phyloP scores from a whole-genome alignment of 176 grass and related monocot genomes.

The Typha latifolia region DNA sequence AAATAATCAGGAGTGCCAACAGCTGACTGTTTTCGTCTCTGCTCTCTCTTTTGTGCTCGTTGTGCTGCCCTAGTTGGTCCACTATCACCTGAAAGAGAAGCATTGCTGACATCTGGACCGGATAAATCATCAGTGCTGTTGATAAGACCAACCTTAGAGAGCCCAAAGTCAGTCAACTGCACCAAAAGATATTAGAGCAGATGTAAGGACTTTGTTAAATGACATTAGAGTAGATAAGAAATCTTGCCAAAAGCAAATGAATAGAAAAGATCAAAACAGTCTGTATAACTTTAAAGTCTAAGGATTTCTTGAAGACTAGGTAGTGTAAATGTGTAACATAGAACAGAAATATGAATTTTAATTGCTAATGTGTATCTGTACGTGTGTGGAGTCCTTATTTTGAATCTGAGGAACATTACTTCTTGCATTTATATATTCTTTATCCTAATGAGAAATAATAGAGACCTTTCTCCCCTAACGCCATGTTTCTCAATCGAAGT shows the following conservation, averaged over 20 bases:
- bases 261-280: neutral
- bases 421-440: too few species aligned
- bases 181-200: conserved; percentile 2
- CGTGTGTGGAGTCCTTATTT: too few species aligned
- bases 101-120: conserved; percentile 76
- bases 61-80: conserved; percentile 40
- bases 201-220: conserved; percentile 2
- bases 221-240: neutral
- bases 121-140: conserved; percentile 99
- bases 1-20: conserved; percentile 97
- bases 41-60: conserved; percentile 56
- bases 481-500: too few species aligned
- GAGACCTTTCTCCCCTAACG: too few species aligned
- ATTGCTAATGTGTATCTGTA: too few species aligned
- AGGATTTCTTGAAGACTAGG: too few species aligned
- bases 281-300: neutral
- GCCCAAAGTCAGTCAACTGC: conserved; percentile 90
- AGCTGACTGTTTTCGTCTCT: conserved; percentile 76
- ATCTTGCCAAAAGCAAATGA: neutral
- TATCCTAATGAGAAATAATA: too few species aligned
- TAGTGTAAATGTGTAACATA: too few species aligned
- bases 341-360: too few species aligned
- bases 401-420: too few species aligned
- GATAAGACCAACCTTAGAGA: conserved; percentile 94
- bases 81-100: conserved; percentile 45